A percentile compares a stretch with the other conserved stretches of the same genome.
Evolutionary conservation across 2,329 filamentous ascomycete genomes (phyloP).

Genomic region (Alternaria sp.): DNA sequence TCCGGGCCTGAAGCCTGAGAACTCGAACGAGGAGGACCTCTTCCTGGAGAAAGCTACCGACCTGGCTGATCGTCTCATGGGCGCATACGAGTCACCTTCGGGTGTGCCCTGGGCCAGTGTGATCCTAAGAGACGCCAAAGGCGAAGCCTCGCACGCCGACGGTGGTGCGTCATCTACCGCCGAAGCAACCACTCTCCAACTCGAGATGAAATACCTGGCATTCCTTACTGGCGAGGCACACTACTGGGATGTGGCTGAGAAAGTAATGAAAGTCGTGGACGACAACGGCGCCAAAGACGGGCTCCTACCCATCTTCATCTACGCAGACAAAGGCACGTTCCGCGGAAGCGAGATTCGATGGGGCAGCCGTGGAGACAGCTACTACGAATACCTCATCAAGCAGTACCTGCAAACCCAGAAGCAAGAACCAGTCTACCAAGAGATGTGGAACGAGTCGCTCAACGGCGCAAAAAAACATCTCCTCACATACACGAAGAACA

Average conservation of each 20-base stretch:
- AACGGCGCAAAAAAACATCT: conserved; percentile 88
- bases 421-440: conserved; percentile 82
- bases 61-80: conserved; percentile 82
- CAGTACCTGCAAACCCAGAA: conserved; percentile 94
- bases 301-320: conserved; percentile 89
- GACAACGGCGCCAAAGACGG: conserved; percentile 80
- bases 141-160: conserved; percentile 82
- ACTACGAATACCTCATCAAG: conserved; percentile 98
- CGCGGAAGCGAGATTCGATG: conserved; percentile 84
- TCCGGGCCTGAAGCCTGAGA: conserved; percentile 77
- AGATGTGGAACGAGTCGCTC: conserved; percentile 91
- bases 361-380: conserved; percentile 93
- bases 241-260: conserved; percentile 92
- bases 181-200: conserved; percentile 88
- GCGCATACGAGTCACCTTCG: conserved; percentile 85
- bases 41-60: conserved; percentile 97
- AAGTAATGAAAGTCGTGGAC: conserved; percentile 89
- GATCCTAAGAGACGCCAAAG: conserved; percentile 77
- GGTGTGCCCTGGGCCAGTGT: conserved; percentile 91
- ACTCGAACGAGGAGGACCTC: conserved; percentile 80
- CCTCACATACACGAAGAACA: conserved; percentile 82
- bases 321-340: conserved; percentile 79
- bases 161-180: conserved; percentile 90
- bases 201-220: conserved; percentile 96
- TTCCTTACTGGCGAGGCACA: conserved; percentile 91